A percentile compares a stretch with the other conserved stretches of the same genome.
phyloP scores from a whole-genome alignment of 1,139 yeast genomes.

The Oligophagozyma castellii region DNA sequence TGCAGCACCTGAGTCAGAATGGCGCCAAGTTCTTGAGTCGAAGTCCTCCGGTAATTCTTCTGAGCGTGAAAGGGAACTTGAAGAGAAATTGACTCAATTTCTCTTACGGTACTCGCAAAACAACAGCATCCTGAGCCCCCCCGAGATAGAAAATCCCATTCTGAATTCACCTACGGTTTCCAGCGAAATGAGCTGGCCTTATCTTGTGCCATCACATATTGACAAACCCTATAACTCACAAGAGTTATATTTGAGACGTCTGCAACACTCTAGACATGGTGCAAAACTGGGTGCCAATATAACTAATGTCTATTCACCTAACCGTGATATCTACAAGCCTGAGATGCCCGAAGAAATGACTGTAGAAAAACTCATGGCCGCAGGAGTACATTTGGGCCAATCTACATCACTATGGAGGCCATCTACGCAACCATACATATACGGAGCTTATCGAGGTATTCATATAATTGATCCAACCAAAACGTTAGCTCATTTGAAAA shows the following conservation, averaged over 20 bases:
- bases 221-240: slow-evolving; percentile 52
- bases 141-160: slow-evolving; percentile 4
- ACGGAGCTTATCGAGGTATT: slow-evolving; percentile 78
- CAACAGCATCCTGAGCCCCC: slow-evolving; percentile 10
- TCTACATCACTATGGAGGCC: slow-evolving; percentile 69
- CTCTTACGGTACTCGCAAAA: slow-evolving; percentile 16
- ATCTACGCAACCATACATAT: slow-evolving; percentile 75
- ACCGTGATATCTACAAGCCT: slow-evolving; percentile 51
- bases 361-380: slow-evolving; percentile 61
- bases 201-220: slow-evolving; percentile 23
- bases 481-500: slow-evolving; percentile 58
- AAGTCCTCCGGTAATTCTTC: slow-evolving; percentile 5
- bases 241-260: slow-evolving; percentile 63
- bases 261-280: slow-evolving; percentile 34
- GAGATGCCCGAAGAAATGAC: slow-evolving; percentile 40
- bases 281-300: slow-evolving; percentile 53
- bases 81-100: slow-evolving; percentile 19
- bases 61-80: slow-evolving; percentile 20
- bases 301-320: slow-evolving; percentile 40
- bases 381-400: slow-evolving; percentile 93
- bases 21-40: too few relatives aligned
- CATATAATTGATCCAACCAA: slow-evolving; percentile 82
- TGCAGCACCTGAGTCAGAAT: too few relatives aligned
- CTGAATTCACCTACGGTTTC: too few relatives aligned
- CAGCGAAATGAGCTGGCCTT: slow-evolving; percentile 21